Evolutionary conservation across 1,284 basidiomycete genomes (phyloP).

Genomic region (Austroboletus niveus): DNA sequence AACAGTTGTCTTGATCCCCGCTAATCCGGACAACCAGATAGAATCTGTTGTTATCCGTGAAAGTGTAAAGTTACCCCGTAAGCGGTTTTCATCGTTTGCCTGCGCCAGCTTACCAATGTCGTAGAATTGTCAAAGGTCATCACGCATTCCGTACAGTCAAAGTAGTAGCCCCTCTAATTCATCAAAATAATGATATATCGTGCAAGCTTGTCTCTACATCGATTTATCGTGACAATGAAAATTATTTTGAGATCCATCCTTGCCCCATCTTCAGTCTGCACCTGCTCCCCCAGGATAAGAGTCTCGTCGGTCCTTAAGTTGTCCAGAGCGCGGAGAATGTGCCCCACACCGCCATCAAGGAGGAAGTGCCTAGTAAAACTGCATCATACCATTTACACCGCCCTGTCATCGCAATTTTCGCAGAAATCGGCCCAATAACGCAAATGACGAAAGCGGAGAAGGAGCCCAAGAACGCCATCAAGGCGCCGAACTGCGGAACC

Average conservation of each 20-base stretch:
- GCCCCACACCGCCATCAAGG: slow-evolving; percentile 75
- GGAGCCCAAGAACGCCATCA: slow-evolving; percentile 90
- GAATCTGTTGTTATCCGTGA: slow-evolving; percentile 93
- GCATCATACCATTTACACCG: slow-evolving; percentile 53
- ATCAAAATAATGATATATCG: slow-evolving; percentile 3
- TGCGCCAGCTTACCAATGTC: slow-evolving; percentile 8
- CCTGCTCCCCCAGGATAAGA: not conserved
- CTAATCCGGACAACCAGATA: slow-evolving; percentile 93
- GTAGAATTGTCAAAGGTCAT: slow-evolving; percentile 85
- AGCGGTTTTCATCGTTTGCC: slow-evolving; percentile 35
- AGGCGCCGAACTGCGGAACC: slow-evolving; percentile 82
- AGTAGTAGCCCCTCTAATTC: slow-evolving; percentile 18
- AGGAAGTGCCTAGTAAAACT: slow-evolving; percentile 52
- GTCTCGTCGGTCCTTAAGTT: slow-evolving; percentile 14
- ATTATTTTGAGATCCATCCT: not conserved
- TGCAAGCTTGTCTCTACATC: not conserved
- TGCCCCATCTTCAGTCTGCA: not conserved
- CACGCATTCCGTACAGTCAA: slow-evolving; percentile 58
- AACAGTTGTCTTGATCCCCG: slow-evolving; percentile 70
- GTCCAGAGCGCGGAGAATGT: slow-evolving; percentile 67
- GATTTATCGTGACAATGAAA: not conserved
- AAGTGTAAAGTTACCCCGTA: slow-evolving; percentile 85
- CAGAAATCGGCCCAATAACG: slow-evolving; percentile 75
- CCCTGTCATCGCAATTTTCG: slow-evolving; percentile 56
- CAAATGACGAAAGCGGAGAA: slow-evolving; percentile 86